Base-by-base conservation (phyloP, 352 stramenopile species). In the Phytopythium ostracodes region DNA sequence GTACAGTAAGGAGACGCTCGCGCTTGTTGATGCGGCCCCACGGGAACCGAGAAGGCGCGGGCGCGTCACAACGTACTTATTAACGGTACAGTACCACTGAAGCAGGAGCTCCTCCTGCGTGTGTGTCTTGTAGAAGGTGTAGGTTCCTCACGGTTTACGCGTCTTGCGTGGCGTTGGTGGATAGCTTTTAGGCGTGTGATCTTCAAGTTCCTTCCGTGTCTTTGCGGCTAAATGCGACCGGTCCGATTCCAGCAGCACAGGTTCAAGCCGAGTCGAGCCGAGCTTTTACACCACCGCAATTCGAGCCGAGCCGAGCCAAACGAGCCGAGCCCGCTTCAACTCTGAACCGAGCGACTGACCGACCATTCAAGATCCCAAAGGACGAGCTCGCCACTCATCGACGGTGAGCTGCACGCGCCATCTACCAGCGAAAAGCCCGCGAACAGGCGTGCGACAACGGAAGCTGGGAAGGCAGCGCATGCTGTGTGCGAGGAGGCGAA, bases 221-320 rank as follows among this genome's bases (percentile, higher is more conserved):
- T 50, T 29, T 50, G 43, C 43, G 43, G 43, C 43, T 29, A 50
- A 47, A 47, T 47, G 18, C 40, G 40, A 47, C 38, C 33, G 33
- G 33, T 10, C 33, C 10, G 10, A 10, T 14, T 14, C 33, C 9
- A 9, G 33, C 33, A n/a, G 33, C 7, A 2, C 33, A 44, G 12
- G 38, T 44, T 44, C 38, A 44, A n/a, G 12, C 15, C 38, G 38
- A 44, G 38, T 15, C 38, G 38, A 44, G 12, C 14, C 38, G 38
- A 38, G 33, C n/a, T 14, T 14, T 10, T 2, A 44, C 38, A 44
- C 38, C 38, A 44, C 38, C 38, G 38, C 38, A 44, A 44, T 6
- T 4, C 38, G 38, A 44, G 33, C 33, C 33, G 33, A 38, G 33
- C 33, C 33, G 33, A 49, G 29, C 29, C 7, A 7, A 33, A 8